Conservation (phyloP, 139 green algal genomes). For the Pseudopediastrum boryanum region DNA sequence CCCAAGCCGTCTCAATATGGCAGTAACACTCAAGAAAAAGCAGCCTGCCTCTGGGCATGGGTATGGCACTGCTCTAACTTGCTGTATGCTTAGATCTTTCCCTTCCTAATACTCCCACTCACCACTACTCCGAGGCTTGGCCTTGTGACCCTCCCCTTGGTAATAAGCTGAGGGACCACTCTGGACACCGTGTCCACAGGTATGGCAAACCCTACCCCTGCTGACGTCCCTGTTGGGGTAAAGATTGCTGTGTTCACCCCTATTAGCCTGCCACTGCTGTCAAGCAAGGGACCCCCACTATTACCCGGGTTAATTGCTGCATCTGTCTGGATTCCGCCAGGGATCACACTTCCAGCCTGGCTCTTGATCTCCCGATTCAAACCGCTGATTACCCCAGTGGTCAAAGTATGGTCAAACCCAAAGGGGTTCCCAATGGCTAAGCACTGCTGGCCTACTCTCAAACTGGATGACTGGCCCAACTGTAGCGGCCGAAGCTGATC, state of each 20-base stretch:
- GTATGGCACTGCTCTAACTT: no score
- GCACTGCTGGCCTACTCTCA: slow-evolving; percentile 77
- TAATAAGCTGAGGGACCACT: slow-evolving; percentile 87
- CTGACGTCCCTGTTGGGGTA: slow-evolving; percentile 71
- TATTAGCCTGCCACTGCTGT: slow-evolving; percentile 66
- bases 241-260: slow-evolving; percentile 91
- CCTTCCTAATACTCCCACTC: no score
- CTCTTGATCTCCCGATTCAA: slow-evolving; percentile 38
- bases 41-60: no score
- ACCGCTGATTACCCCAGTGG: slow-evolving; percentile 59
- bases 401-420: slow-evolving; percentile 87
- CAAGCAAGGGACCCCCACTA: slow-evolving; percentile 78
- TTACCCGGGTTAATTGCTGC: slow-evolving; percentile 63
- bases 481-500: slow-evolving; percentile 53
- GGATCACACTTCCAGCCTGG: slow-evolving; percentile 62
- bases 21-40: no score
- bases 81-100: no score
- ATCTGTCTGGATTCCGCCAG: slow-evolving; percentile 75
- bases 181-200: slow-evolving; percentile 68
- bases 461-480: slow-evolving; percentile 50
- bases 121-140: slow-evolving; percentile 86
- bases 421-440: slow-evolving; percentile 86
- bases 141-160: slow-evolving; percentile 62
- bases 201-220: slow-evolving; percentile 86
- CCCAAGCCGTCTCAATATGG: no score